Conservation (phyloP, 2,329 filamentous ascomycete genomes). For the Botrytis cinerea region DNA sequence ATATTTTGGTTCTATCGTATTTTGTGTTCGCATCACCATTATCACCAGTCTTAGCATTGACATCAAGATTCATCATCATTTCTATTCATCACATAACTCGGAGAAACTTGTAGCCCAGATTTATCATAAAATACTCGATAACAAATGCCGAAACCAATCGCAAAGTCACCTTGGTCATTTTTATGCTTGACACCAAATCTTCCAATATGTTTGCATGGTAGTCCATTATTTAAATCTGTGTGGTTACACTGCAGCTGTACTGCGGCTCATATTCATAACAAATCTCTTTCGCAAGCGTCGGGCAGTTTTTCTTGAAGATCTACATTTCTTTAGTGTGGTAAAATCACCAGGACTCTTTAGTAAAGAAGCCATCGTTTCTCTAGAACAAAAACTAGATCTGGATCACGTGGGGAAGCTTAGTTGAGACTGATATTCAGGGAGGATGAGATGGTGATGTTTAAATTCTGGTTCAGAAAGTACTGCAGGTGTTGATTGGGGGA, state of each 20-base stretch:
- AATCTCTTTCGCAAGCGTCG: rapidly evolving
- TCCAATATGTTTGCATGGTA: neutral
- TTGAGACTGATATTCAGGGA: neutral
- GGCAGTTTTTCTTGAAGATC: rapidly evolving
- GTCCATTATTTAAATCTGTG: neutral
- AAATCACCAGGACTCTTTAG: neutral
- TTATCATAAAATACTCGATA: neutral
- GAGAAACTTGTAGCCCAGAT: neutral
- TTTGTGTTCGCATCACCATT: neutral
- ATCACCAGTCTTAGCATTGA: neutral
- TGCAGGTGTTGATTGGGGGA: neutral
- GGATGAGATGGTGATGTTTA: neutral
- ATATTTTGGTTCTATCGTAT: neutral
- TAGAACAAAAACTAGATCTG: neutral
- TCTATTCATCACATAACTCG: neutral
- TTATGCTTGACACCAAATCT: neutral
- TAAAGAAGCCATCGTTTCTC: neutral
- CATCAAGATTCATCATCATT: neutral
- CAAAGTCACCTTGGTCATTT: neutral
- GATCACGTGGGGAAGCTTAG: neutral
- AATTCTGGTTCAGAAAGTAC: neutral
- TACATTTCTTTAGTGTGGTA: neutral
- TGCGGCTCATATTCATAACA: neutral
- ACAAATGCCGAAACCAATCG: neutral
- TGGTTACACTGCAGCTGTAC: neutral